Evolutionary conservation across 768 basidiomycete species (phyloP).

Genomic region (Tubosaeta sp.): DNA sequence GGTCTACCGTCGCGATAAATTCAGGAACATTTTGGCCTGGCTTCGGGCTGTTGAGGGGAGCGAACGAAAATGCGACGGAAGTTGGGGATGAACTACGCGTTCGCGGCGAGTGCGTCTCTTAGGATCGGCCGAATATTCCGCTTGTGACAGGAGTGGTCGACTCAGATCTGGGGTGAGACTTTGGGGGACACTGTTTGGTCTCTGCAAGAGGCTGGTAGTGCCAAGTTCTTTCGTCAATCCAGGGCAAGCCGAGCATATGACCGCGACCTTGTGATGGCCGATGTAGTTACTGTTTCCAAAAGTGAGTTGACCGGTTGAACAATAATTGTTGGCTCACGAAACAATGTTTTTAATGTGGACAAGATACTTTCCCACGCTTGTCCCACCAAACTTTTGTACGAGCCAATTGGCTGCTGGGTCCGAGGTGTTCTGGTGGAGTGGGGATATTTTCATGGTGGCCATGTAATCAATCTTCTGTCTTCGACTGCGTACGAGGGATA

Average conservation of each 20-base stretch:
- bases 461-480: not conserved
- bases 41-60: slow-evolving; percentile 30
- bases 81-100: slow-evolving; percentile 37
- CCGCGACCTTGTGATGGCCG: slow-evolving; percentile 75
- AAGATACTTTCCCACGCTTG: slow-evolving; percentile 86
- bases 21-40: slow-evolving; percentile 36
- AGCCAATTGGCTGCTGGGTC: slow-evolving; percentile 76
- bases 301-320: not conserved
- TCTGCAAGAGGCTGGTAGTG: slow-evolving; percentile 91
- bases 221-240: slow-evolving; percentile 92
- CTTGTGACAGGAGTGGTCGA: slow-evolving; percentile 47
- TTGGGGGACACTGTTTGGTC: slow-evolving; percentile 50
- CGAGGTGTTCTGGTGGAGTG: slow-evolving; percentile 65
- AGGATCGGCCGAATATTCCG: slow-evolving; percentile 39
- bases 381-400: slow-evolving; percentile 95
- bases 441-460: slow-evolving; percentile 11
- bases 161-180: slow-evolving; percentile 38
- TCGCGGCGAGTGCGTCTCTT: slow-evolving; percentile 25
- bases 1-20: slow-evolving; percentile 77
- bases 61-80: slow-evolving; percentile 22
- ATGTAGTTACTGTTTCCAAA: slow-evolving; percentile 54
- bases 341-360: slow-evolving; percentile 80
- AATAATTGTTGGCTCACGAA: slow-evolving; percentile 51
- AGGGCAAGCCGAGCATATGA: slow-evolving; percentile 96
- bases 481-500: not conserved